phyloP scores from a whole-genome alignment of 805 yeast species.

The Cyberlindnera mississippiensis region DNA sequence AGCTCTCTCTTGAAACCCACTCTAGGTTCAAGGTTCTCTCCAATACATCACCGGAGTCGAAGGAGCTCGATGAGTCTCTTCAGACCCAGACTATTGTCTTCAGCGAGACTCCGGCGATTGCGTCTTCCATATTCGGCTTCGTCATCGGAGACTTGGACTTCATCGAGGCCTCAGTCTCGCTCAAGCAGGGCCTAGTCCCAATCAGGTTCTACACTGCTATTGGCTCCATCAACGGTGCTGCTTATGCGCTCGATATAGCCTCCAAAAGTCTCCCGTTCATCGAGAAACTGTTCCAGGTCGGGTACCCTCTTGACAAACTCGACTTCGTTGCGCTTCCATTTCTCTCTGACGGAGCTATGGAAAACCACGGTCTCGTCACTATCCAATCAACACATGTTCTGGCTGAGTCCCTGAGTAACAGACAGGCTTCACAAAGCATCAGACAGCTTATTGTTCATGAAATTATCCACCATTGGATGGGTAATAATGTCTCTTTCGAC shows the following conservation, averaged over 20 bases:
- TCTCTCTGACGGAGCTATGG: slow-evolving; percentile 76
- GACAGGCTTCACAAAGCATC: slow-evolving; percentile 31
- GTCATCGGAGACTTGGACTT: slow-evolving; percentile 64
- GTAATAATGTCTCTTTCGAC: slow-evolving; percentile 62
- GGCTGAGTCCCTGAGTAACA: slow-evolving; percentile 30
- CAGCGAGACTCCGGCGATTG: slow-evolving; percentile 52
- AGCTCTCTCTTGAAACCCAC: slow-evolving; percentile 44
- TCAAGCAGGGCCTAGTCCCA: slow-evolving; percentile 36
- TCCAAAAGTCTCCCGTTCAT: slow-evolving; percentile 45
- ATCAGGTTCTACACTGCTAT: slow-evolving; percentile 51
- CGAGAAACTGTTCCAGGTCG: slow-evolving; percentile 38
- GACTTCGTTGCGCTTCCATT: slow-evolving; percentile 70
- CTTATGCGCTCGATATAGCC: slow-evolving; percentile 47
- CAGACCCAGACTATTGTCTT: slow-evolving; percentile 41
- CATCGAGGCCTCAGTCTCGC: slow-evolving; percentile 34
- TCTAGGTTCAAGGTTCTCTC: slow-evolving; percentile 47
- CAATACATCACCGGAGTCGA: slow-evolving; percentile 38
- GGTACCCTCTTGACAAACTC: slow-evolving; percentile 58
- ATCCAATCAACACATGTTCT: slow-evolving; percentile 50
- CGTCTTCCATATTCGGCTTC: slow-evolving; percentile 64
- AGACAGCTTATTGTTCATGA: slow-evolving; percentile 67
- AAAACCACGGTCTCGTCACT: slow-evolving; percentile 69
- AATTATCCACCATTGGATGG: slow-evolving; percentile 78
- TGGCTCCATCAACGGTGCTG: slow-evolving; percentile 46
- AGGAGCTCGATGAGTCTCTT: slow-evolving; percentile 25